Evolutionary conservation across 352 stramenopile genomes (phyloP), one percentile per base, ranked within the genome.

Genomic region (Phytophthora ohioensis): DNA sequence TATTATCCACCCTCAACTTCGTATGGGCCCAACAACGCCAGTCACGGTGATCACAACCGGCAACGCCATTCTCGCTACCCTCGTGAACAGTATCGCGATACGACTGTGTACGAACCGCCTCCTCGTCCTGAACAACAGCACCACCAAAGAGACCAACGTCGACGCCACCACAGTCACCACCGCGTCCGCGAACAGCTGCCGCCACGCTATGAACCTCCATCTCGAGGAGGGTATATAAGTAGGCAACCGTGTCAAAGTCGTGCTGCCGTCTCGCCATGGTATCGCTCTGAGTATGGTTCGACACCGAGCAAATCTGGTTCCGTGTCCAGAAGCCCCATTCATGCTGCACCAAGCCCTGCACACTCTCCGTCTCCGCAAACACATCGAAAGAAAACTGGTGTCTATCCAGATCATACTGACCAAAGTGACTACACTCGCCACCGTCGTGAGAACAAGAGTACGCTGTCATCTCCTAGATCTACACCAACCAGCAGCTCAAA

Each of bases 81-180:
- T 17, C 62, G 64, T 36, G 58, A 75, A 3, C 65, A 67, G 30
- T 63, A 67, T 58, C 67, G 43, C 30, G 67, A 75, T 30, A 34
- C 46, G 30, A 61, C 45, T 41, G 41, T 39, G 38, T 71, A 75
- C 42, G 49, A 62, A n/a, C 54, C 15, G 7, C 38, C 57, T 27
- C 52, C 58, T 30, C 59, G 52, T 57, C 46, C 41, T n/a, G 58
- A 71, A 0, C 67, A 67, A 15, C 57, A 68, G 7, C 60, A 71
- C 31, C 53, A 54, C 12, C 53, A 45, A 6, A 60, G 57, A 6
- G 64, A 72, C 6, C 46, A 73, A 12, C 49, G 63, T 3, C 52
- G 41, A 34, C 59, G 64, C 5, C 64, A 73, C 36, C 57, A 66
- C 42, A 39, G 31, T 30, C 67, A 76, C 27, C 65, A 77, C 7